Conservation (phyloP, 345 rosid genomes). For the Bruguiera gymnorhiza region DNA sequence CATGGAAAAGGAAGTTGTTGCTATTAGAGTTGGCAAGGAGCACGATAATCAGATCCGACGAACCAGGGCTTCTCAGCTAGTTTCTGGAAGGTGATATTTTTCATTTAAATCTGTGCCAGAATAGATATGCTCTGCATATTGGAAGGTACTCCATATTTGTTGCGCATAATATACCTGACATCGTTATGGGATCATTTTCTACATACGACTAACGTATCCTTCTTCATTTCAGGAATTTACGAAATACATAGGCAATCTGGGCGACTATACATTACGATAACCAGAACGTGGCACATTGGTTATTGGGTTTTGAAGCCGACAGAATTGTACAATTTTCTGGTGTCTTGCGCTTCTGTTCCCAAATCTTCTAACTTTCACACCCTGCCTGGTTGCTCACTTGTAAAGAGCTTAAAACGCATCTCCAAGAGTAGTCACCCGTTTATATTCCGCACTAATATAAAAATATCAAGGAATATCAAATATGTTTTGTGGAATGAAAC, state of each 20-base stretch:
- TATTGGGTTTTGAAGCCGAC: neutral
- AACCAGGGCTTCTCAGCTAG: constrained; percentile 25
- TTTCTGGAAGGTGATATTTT: constrained; percentile 33
- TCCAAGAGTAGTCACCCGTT: neutral
- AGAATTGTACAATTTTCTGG: neutral
- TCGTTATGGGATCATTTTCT: neutral
- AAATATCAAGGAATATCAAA: neutral
- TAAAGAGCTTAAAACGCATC: constrained; percentile 11
- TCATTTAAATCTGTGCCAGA: too few species aligned
- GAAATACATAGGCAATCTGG: constrained; percentile 6
- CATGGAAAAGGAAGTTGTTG: constrained; percentile 45
- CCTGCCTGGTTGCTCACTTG: neutral
- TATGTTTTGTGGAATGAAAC: neutral
- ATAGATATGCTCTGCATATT: neutral
- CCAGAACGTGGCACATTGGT: neutral
- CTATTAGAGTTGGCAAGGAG: constrained; percentile 33
- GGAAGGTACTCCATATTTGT: neutral
- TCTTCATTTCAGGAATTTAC: constrained; percentile 7
- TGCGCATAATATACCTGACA: neutral
- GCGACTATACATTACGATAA: constrained; percentile 1
- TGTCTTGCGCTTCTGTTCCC: neutral
- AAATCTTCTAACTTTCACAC: neutral
- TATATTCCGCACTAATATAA: neutral
- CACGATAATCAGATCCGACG: constrained; percentile 32
- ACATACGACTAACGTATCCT: neutral